Evolutionary conservation across 108 stramenopile species (phyloP), one percentile per base, ranked within the genome.

Genomic region (Pseudonitzschia delicatissima): DNA sequence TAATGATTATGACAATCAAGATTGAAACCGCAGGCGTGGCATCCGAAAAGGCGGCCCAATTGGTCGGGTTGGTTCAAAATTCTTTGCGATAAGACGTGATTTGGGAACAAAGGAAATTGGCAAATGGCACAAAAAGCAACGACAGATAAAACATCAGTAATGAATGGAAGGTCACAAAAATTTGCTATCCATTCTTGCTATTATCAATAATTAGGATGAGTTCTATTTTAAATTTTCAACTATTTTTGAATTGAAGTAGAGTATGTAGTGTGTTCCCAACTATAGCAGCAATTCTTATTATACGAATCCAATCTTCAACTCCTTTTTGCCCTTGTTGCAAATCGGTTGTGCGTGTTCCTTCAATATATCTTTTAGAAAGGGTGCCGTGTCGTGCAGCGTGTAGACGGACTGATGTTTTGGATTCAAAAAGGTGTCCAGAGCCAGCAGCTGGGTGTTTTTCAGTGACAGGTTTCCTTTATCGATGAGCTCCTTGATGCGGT

Each of bases 371-470:
- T 79, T 73, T 15, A 75, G 63, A 48, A 82, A 77, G n/a, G 77
- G 83, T 9, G 84, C 86, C 15, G 92, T 94, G 57, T 94, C 92
- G n/a, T 86, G 88, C 45, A 94, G 68, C 2, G 92, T 88, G 63
- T 80, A 90, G 15, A 93, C 88, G 6, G 81, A 87, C 47, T 81
- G 88, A 17, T 74, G 73, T 47, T 92, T 92, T 11, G 75, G 75
- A 58, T 88, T 80, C 63, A 69, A 68, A 48, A 75, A 76, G 37
- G 74, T 69, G 67, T 93, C 88, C 32, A 93, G 63, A 2, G 86
- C 64, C 17, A 90, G 45, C 5, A 88, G 50, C 50, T 84, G 66
- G 0, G 88, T 90, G 40, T 81, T 62, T 34, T 85, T 73, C 64
- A 90, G 76, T 36, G 69, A 66, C 1, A 90, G 72, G 48, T 81